phyloP scores from a whole-genome alignment of 2,329 filamentous ascomycete species.

The Nothophoma quercina region DNA sequence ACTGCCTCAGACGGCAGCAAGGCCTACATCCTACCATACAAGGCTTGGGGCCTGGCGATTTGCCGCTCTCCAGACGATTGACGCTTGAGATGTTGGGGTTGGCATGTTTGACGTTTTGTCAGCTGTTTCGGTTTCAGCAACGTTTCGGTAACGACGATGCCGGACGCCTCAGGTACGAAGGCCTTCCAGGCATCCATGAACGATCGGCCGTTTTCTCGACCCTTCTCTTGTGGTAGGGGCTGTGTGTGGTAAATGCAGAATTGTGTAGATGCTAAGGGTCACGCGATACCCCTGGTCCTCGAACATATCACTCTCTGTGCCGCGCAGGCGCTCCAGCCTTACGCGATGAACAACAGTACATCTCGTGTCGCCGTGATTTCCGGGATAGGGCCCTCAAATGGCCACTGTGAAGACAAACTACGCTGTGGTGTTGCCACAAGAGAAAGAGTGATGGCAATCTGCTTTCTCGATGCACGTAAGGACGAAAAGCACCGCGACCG shows the following conservation, averaged over 20 bases:
- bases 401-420: too few species aligned
- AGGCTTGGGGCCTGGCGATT: slow-evolving; percentile 11
- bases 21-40: slow-evolving; percentile 10
- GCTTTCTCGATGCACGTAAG: too few species aligned
- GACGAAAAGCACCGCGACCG: background rate
- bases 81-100: slow-evolving; percentile 23
- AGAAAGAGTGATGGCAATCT: too few species aligned
- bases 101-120: slow-evolving; percentile 26
- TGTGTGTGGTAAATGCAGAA: background rate
- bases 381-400: background rate
- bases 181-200: background rate
- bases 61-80: slow-evolving; percentile 23
- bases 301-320: background rate
- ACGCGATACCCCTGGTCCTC: background rate
- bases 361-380: background rate
- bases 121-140: slow-evolving; percentile 33
- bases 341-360: background rate
- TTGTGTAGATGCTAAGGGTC: background rate
- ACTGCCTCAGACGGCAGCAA: slow-evolving; percentile 15
- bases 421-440: too few species aligned
- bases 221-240: background rate
- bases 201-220: background rate
- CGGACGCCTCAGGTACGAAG: slow-evolving; percentile 22
- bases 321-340: background rate
- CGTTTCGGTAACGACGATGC: slow-evolving; percentile 28